These are phyloP conservation scores for Paecilomyces niveus DNA, from an alignment of 2,329 filamentous ascomycete genomes.

Conservation along the genomic window DNA sequence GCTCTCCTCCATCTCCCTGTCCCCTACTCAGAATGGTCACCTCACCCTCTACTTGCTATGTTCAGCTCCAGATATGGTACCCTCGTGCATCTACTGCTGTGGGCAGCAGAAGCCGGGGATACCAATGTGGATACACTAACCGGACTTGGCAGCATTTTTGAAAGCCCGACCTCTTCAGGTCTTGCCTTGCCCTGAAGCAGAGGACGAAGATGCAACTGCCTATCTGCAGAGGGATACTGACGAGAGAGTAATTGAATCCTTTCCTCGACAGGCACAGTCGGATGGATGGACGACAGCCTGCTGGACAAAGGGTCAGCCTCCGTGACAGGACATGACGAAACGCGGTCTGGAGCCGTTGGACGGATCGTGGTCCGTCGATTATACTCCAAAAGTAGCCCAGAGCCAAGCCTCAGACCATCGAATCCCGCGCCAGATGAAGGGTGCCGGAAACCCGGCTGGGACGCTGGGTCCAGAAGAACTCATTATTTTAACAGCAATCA, in stretches of 20 bases:
- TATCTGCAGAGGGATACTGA: background rate
- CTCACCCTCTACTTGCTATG: background rate
- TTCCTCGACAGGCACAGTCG: background rate
- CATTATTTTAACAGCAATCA: background rate
- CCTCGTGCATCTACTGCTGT: slow-evolving; percentile 2
- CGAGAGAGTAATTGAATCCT: background rate
- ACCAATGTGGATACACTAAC: slow-evolving; percentile 11
- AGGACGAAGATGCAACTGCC: background rate
- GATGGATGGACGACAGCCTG: background rate
- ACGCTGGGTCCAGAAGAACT: background rate
- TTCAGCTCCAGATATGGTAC: background rate
- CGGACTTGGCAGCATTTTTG: slow-evolving; percentile 11
- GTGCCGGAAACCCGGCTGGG: background rate
- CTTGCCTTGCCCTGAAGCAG: background rate
- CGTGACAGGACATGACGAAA: slow-evolving; percentile 1
- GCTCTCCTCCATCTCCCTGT: background rate
- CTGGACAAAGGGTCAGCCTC: background rate
- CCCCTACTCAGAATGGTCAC: background rate
- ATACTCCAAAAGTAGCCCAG: background rate
- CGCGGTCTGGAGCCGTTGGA: background rate
- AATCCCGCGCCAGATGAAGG: background rate
- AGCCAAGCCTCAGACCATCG: background rate
- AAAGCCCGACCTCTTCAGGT: background rate
- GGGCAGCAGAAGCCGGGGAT: background rate
- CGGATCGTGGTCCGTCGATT: background rate